Base-by-base conservation (phyloP, 805 yeast species). In the Blastobotrys robertii region DNA sequence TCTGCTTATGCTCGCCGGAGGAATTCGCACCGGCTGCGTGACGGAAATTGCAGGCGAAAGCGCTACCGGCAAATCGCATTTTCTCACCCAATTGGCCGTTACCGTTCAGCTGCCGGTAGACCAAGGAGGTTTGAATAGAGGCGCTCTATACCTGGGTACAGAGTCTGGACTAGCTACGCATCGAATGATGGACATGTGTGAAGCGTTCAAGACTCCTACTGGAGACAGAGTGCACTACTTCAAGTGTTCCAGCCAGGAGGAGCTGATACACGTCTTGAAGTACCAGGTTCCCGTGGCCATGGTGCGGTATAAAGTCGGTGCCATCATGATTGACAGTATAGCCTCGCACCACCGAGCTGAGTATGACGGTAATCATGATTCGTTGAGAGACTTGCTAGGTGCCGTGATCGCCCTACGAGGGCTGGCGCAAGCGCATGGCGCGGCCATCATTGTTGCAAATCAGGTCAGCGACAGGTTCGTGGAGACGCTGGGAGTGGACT, bases 41-140 rank as follows among this genome's bases (percentile, higher is more conserved):
- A 79, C 87, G 0, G 97, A 88, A 63, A 57, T 90, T 3, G 79
- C 77, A 51, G 97, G 97, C 0, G 82, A 81, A 19, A 77, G 94
- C 40, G 84, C 94, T 0, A 72, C 83, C 1, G 97, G 96, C 0
- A 90, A 90, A 55, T 80, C 96, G 0, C 94, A 88, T 51, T 62
- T 88, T 3, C 63, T 83, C 19, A 70, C 80, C 65, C 90, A 81
- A 50, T 53, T 87, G 41, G 68, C 82, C 1, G 63, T 77, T 2
- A 64, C 77, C 2, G 76, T 79, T 9, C 86, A 80, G 49, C 51
- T 73, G 8, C 72, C 79, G 0, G 37, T 19, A 8, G 63, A 58
- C 12, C 49, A 62, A 31, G 77, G 78, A 3, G 83, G 84, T 0
- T 46, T 74, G 7, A 68, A 63, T 12, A 64, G 44, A 5, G 67